phyloP scores from a whole-genome alignment of 352 stramenopile genomes.

The Pilasporangium apinafurcum region DNA sequence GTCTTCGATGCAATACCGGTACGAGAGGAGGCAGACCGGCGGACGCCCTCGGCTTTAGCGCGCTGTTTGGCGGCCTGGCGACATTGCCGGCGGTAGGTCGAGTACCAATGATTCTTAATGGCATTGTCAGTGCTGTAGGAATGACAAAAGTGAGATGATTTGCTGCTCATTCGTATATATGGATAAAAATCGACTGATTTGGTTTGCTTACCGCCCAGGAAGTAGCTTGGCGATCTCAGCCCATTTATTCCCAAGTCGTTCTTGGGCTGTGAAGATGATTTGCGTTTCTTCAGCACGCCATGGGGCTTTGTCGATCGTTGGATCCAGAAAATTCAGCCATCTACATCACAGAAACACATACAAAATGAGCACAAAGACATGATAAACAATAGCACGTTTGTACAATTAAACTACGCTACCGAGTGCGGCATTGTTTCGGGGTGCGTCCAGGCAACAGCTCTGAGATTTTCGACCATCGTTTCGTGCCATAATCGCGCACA shows the following conservation, averaged over 20 bases:
- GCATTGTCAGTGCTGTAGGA: constrained; percentile 58
- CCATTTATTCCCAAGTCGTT: constrained; percentile 93
- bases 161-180: background rate
- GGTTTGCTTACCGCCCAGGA: constrained; percentile 59
- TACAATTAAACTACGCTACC: constrained; percentile 44
- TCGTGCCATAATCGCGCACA: constrained; percentile 65
- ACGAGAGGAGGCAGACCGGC: background rate
- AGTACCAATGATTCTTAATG: constrained; percentile 88
- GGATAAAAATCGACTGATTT: background rate
- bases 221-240: constrained; percentile 97
- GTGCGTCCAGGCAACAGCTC: constrained; percentile 88
- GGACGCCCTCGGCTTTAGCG: too few species aligned
- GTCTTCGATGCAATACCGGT: background rate
- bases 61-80: constrained; percentile 47
- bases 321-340: constrained; percentile 94
- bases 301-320: constrained; percentile 90
- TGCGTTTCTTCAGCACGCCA: constrained; percentile 91
- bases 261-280: constrained; percentile 66
- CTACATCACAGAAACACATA: constrained; percentile 6
- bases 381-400: constrained; percentile 3
- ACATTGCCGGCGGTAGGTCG: constrained; percentile 50
- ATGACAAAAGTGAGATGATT: background rate
- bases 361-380: too few species aligned
- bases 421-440: constrained; percentile 95
- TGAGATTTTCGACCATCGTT: constrained; percentile 93